Evolutionary conservation across 139 green algal genomes (phyloP), one percentile per base, ranked within the genome.

Genomic region (Chlamydomonas schloesseri): DNA sequence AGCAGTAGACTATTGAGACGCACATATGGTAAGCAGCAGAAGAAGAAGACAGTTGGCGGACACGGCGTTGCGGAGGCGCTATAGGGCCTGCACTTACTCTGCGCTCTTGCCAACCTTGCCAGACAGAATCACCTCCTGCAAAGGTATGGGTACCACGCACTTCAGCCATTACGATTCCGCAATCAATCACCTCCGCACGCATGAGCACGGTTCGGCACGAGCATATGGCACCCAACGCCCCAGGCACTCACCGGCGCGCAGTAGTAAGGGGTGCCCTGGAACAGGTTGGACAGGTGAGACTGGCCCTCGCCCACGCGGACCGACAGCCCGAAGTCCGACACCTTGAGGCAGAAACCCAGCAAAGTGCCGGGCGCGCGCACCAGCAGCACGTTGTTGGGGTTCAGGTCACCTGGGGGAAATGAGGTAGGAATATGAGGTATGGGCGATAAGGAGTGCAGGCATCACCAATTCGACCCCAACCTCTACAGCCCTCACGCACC

Each of bases 301-400:
- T 83, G 33, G 46, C 71, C 71, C 71, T 88, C 72, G 4, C 36
- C 29, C 82, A 88, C 69, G 46, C 82, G 72, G 60, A 82, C 33
- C 53, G 53, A 74, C 58, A 88, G 47, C 72, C 82, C 82, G 26
- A 88, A 88, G 71, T 88, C 82, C 26, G 82, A 60, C 71, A 88
- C 72, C 58, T 88, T 85, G 47, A 85, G 79, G 33, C 65, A 76
- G 64, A 70, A 85, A 11, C 68, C 79, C 79, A 85, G 68, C 29
- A n/a, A 6, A 0, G 65, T 55, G 29, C 21, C 78, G 11, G 64
- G 78, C 5, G 78, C 46, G 23, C 62, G 78, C 20, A 75, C 31
- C 78, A 84, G 46, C 78, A 84, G 78, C 78, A 84, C 78, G 78
- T 84, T 84, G 65, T 81, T 81, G 62, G 83, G 72, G 50, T 91